phyloP scores from a whole-genome alignment of 768 basidiomycete genomes.

The Tricholoma bakamatsutake region DNA sequence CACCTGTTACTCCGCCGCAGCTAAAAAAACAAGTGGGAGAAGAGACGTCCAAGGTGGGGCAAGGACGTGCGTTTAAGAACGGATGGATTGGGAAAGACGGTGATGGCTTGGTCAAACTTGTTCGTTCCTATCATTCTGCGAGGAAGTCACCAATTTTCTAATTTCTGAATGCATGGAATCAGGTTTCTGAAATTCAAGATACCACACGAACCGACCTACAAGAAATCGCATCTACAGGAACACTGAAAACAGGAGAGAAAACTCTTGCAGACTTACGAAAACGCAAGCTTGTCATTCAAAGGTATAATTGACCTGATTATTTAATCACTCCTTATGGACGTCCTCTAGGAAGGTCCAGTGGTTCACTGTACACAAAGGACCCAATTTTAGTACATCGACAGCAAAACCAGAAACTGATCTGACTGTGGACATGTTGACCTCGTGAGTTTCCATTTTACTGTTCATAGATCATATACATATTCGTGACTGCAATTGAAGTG shows the following conservation, averaged over 20 bases:
- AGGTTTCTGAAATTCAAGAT: constrained; percentile 69
- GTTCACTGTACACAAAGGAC: constrained; percentile 85
- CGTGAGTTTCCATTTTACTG: constrained; percentile 45
- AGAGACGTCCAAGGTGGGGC: constrained; percentile 88
- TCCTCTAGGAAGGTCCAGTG: constrained; percentile 83
- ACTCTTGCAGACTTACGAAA: constrained; percentile 82
- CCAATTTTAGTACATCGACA: constrained; percentile 83
- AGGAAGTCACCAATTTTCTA: neutral
- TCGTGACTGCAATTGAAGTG: constrained; percentile 41
- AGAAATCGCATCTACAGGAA: constrained; percentile 69
- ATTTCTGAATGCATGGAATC: constrained; percentile 2
- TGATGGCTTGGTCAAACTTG: constrained; percentile 78
- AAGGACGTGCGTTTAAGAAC: constrained; percentile 94
- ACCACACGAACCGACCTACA: constrained; percentile 67
- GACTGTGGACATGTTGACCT: constrained; percentile 90
- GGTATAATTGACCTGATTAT: constrained; percentile 37
- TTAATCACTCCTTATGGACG: neutral
- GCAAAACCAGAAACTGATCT: constrained; percentile 95
- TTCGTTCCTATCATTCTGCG: constrained; percentile 36
- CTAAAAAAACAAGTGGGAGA: constrained; percentile 77
- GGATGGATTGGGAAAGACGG: constrained; percentile 95
- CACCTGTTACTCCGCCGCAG: constrained; percentile 58
- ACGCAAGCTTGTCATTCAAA: constrained; percentile 82
- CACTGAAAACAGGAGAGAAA: constrained; percentile 72
- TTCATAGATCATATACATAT: neutral